Evolutionary conservation across 139 green algal genomes (phyloP), one percentile per base, ranked within the genome.

Genomic region (Monoraphidium neglectum): DNA sequence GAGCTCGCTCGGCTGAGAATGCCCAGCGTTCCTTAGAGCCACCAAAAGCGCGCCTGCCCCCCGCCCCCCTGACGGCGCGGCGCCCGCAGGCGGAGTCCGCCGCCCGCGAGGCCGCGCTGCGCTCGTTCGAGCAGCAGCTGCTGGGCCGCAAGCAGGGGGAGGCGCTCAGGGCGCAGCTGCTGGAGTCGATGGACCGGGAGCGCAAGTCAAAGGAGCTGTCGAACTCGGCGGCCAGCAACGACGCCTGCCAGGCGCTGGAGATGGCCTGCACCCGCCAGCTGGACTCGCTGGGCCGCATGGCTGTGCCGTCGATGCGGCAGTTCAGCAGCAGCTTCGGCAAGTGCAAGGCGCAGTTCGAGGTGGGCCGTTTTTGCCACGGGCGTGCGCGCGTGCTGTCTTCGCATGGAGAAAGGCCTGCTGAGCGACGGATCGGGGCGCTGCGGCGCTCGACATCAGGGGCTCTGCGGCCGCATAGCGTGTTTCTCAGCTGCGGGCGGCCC

Each of bases 301-400:
- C 78, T 51, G 66, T 93, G 36, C 87, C 84, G 0, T 91, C 83
- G 10, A 79, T 88, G 66, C 82, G 83, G 1, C 86, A 90, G 49
- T 96, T 96, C 78, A 70, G 86, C 30, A 78, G 73, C 13, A 61
- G 75, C 2, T 89, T 85, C 65, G 38, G 80, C 4, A 37, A 51
- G 4, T 95, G 90, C 81, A 36, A 70, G 35, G 47, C 59, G 0
- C 21, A 26, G 5, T 97, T 97, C 70, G 43, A 82, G 30, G 33
- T n/a, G 6, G n/a, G n/a, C n/a, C n/a, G n/a, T n/a, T n/a, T n/a
- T n/a, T n/a, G 10, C 43, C 26, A 67, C 16, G 35, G 62, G 32
- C 16, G 8, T 40, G 35, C 16, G 33, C 8, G 13, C 21, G 62
- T 47, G 33, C n/a, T 69, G 18, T 24, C 23, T 8, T 13, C 62